Evolutionary conservation across 2,329 filamentous ascomycete genomes (phyloP).

Genomic region (Stromatinia cepivora): DNA sequence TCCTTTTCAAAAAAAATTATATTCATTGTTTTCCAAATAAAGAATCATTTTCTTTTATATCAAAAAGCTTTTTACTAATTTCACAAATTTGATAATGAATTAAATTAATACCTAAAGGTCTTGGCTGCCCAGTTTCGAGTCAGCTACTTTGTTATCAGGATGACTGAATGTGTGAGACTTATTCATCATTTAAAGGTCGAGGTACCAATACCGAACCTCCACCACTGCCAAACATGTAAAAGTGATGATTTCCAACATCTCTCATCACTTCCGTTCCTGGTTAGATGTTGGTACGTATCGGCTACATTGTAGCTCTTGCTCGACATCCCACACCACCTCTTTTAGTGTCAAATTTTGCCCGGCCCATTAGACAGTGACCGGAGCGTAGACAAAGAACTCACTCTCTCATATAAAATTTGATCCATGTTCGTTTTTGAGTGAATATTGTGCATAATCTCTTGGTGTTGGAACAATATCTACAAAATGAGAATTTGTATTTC

Average conservation of each 20-base stretch:
- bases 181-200: constrained; percentile 48
- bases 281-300: constrained; percentile 34
- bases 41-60: too few species aligned
- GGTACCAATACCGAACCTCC: constrained; percentile 51
- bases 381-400: constrained; percentile 12
- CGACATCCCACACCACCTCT: constrained; percentile 35
- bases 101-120: too few species aligned
- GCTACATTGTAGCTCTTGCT: constrained; percentile 33
- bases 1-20: too few species aligned
- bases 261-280: constrained; percentile 45
- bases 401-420: constrained; percentile 34
- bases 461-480: too few species aligned
- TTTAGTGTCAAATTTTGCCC: neutral
- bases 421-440: constrained; percentile 26
- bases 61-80: too few species aligned
- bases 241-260: constrained; percentile 62
- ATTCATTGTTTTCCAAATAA: too few species aligned
- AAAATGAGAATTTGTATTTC: too few species aligned
- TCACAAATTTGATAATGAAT: too few species aligned
- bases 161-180: neutral
- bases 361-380: neutral
- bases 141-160: neutral
- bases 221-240: constrained; percentile 53
- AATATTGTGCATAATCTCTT: too few species aligned
- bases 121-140: neutral